These are phyloP conservation scores for Zasmidium citrigriseum DNA, from an alignment of 2,329 filamentous ascomycete species.

Conservation along the genomic window DNA sequence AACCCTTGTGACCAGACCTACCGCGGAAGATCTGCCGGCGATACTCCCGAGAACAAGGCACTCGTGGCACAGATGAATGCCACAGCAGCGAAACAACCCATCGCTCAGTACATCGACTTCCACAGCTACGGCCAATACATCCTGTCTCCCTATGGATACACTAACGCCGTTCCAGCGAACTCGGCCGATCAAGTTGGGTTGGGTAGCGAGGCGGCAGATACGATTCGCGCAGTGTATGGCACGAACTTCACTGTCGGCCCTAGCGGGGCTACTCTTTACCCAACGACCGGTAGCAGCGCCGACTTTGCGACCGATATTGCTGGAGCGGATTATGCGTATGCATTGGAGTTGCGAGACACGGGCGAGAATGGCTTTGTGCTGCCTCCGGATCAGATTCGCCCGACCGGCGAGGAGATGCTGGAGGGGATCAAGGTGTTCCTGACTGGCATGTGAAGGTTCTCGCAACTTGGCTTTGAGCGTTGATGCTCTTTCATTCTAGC, in stretches of 20 bases:
- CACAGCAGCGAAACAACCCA: constrained; percentile 49
- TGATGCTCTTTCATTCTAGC: neutral
- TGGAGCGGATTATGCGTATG: constrained; percentile 48
- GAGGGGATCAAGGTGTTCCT: constrained; percentile 36
- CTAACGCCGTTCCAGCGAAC: constrained; percentile 50
- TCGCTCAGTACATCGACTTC: constrained; percentile 66
- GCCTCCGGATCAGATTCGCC: constrained; percentile 51
- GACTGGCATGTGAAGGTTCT: neutral
- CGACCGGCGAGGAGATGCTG: constrained; percentile 50
- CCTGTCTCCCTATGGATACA: constrained; percentile 62
- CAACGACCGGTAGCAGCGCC: constrained; percentile 50
- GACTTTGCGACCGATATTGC: constrained; percentile 48
- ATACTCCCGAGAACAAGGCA: constrained; percentile 55
- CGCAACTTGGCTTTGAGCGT: no score
- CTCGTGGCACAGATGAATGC: constrained; percentile 51
- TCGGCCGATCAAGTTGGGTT: constrained; percentile 55
- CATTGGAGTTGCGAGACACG: constrained; percentile 53
- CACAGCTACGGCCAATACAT: constrained; percentile 66
- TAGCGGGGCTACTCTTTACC: constrained; percentile 55
- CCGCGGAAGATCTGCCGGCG: constrained; percentile 38
- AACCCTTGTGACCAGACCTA: constrained; percentile 56
- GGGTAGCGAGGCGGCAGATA: constrained; percentile 51
- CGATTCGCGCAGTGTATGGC: constrained; percentile 58
- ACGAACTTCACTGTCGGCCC: constrained; percentile 45
- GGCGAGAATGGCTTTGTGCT: constrained; percentile 53